A percentile compares a stretch with the other conserved stretches of the same genome.
Evolutionary conservation across 2,329 filamentous ascomycete genomes (phyloP).

Genomic region (Periglandula ipomoeae): DNA sequence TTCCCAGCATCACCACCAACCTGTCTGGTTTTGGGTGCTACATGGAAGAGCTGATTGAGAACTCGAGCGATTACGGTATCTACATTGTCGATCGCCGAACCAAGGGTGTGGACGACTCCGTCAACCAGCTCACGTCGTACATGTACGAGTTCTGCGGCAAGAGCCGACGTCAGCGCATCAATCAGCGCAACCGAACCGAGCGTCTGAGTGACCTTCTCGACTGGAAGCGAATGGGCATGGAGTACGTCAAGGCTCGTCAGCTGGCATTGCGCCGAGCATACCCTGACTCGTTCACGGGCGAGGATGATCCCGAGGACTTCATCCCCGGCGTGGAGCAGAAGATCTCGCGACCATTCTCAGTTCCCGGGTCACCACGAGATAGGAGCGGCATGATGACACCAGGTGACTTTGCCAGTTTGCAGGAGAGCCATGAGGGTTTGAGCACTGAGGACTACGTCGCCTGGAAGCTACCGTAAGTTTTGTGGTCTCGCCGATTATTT

Average conservation of each 20-base stretch:
- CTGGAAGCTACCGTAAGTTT: conserved; percentile 92
- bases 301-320: conserved; percentile 78
- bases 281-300: conserved; percentile 71
- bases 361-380: conserved; percentile 86
- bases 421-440: conserved; percentile 86
- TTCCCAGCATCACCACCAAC: conserved; percentile 96
- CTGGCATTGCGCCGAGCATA: conserved; percentile 87
- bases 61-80: conserved; percentile 95
- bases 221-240: conserved; percentile 99
- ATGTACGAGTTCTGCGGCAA: conserved; percentile 95
- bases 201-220: conserved; percentile 88
- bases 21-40: conserved; percentile 97
- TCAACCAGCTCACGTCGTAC: conserved; percentile 77
- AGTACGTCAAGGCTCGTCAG: conserved; percentile 96
- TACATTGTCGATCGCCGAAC: conserved; percentile 94
- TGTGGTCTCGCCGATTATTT: no score
- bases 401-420: conserved; percentile 91
- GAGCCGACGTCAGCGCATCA: conserved; percentile 93
- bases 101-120: conserved; percentile 94
- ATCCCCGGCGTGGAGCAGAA: conserved; percentile 91
- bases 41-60: conserved; percentile 98
- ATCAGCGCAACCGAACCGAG: conserved; percentile 95
- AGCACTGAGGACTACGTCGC: conserved; percentile 96
- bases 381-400: conserved; percentile 97
- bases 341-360: conserved; percentile 88